phyloP scores from a whole-genome alignment of 2,329 filamentous ascomycete species.

The Endoconidiophora laricicola region DNA sequence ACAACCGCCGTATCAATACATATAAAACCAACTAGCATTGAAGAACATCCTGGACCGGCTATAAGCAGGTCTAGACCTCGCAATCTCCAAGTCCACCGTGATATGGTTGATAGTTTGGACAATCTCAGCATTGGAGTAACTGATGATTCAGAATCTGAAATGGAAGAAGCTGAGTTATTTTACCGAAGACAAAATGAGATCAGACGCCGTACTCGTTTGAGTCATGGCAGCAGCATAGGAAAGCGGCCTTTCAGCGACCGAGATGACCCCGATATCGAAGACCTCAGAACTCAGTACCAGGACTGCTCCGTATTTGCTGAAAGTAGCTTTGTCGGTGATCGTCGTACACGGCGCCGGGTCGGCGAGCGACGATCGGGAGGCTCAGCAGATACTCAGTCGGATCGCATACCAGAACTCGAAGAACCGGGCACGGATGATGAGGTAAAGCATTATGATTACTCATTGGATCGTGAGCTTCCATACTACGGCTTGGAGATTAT shows the following conservation, averaged over 20 bases:
- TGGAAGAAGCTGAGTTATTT: constrained; percentile 37
- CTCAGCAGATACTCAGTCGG: constrained; percentile 31
- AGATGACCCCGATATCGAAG: constrained; percentile 32
- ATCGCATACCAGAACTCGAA: constrained; percentile 36
- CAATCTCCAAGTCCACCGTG: constrained; percentile 12
- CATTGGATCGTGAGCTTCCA: constrained; percentile 31
- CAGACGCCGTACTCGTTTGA: constrained; percentile 29
- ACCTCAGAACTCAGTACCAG: constrained; percentile 14
- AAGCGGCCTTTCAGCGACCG: constrained; percentile 38
- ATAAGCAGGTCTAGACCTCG: constrained; percentile 26
- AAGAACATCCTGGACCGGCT: constrained; percentile 27
- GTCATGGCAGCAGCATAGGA: constrained; percentile 36
- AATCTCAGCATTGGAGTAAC: constrained; percentile 24
- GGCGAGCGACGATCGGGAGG: constrained; percentile 29
- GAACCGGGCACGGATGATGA: constrained; percentile 34
- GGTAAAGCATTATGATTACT: constrained; percentile 20
- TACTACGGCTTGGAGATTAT: constrained; percentile 34
- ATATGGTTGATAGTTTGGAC: constrained; percentile 12
- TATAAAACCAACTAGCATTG: constrained; percentile 4
- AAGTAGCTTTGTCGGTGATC: constrained; percentile 26
- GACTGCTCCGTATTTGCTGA: constrained; percentile 17
- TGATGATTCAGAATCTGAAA: constrained; percentile 25
- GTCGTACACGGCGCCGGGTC: constrained; percentile 30
- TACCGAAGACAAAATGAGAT: constrained; percentile 23
- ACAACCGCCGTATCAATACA: no score